A percentile compares a stretch with the other conserved stretches of the same genome.
Evolutionary conservation across 1,284 basidiomycete genomes (phyloP).

Genomic region (Cryptococcus depauperatus): DNA sequence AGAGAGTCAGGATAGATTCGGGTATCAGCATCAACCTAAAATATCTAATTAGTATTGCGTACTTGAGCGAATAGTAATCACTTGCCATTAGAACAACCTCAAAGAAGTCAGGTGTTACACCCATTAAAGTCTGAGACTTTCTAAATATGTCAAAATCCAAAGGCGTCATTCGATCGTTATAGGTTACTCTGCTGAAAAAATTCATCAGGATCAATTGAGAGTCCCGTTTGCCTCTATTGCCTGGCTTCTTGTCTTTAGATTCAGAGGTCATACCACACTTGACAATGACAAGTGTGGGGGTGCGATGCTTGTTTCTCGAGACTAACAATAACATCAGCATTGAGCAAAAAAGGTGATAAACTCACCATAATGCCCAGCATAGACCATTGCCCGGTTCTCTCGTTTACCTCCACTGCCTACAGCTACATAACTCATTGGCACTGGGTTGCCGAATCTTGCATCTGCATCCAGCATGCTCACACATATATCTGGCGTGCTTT

Average conservation of each 20-base stretch:
- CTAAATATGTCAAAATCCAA: slow-evolving; percentile 97
- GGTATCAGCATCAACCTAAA: slow-evolving; percentile 93
- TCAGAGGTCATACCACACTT: slow-evolving; percentile 85
- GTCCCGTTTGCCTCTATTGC: slow-evolving; percentile 97
- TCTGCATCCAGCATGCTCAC: slow-evolving; percentile 88
- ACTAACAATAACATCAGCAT: slow-evolving; percentile 20
- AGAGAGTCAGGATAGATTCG: slow-evolving; percentile 83
- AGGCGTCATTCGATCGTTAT: slow-evolving; percentile 97
- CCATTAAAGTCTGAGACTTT: slow-evolving; percentile 93
- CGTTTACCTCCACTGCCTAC: slow-evolving; percentile 82
- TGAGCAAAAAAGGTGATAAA: slow-evolving; percentile 16
- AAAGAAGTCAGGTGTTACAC: slow-evolving; percentile 98
- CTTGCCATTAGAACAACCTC: slow-evolving; percentile 94
- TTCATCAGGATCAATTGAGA: slow-evolving; percentile 99
- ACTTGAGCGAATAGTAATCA: slow-evolving; percentile 8
- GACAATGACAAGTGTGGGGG: slow-evolving; percentile 91
- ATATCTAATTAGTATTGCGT: neutral
- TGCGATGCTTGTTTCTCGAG: slow-evolving; percentile 61
- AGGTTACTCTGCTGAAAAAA: slow-evolving; percentile 97
- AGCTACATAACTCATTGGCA: slow-evolving; percentile 87
- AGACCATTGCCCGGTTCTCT: slow-evolving; percentile 94
- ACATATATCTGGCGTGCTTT: slow-evolving; percentile 92
- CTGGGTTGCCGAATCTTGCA: slow-evolving; percentile 89
- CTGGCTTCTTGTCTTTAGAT: slow-evolving; percentile 82
- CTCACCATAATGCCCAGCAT: slow-evolving; percentile 96